A percentile compares a stretch with the other conserved stretches of the same genome.
phyloP scores from a whole-genome alignment of 352 stramenopile genomes.

The Phytophthora niederhauseri region DNA sequence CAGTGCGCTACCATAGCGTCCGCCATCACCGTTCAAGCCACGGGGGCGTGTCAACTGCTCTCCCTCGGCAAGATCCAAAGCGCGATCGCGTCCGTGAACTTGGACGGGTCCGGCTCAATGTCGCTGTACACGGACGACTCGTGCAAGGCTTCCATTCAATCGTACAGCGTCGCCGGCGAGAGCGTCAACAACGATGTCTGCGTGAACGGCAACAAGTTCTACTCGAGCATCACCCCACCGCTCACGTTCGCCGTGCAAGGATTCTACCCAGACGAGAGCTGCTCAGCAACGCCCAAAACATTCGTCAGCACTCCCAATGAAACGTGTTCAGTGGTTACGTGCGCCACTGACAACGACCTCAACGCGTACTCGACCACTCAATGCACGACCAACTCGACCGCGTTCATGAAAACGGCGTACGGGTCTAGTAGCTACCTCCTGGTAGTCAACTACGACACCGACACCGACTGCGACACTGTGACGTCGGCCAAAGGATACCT shows the following conservation, averaged over 20 bases:
- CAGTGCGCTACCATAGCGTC: not conserved
- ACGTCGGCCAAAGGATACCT: conserved; percentile 1
- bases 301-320: not conserved
- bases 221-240: conserved; percentile 3
- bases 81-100: conserved; percentile 1
- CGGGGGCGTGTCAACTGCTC: not conserved
- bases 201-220: conserved; percentile 1
- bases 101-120: conserved; percentile 1
- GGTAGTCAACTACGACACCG: conserved; percentile 3
- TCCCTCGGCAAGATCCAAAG: not conserved
- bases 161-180: not conserved
- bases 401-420: not conserved
- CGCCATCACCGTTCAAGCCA: conserved; percentile 4
- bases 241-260: conserved; percentile 1
- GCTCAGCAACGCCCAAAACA: not conserved
- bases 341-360: not conserved
- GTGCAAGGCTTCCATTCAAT: not conserved
- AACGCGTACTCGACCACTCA: not conserved
- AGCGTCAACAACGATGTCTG: conserved; percentile 1
- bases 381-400: conserved; percentile 4
- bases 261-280: conserved; percentile 1
- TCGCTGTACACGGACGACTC: conserved; percentile 4
- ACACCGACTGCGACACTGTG: conserved; percentile 1
- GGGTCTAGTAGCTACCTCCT: conserved; percentile 1
- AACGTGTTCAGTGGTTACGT: not conserved